Conservation (phyloP, 345 rosid genomes). For the Orychophragmus violaceus region DNA sequence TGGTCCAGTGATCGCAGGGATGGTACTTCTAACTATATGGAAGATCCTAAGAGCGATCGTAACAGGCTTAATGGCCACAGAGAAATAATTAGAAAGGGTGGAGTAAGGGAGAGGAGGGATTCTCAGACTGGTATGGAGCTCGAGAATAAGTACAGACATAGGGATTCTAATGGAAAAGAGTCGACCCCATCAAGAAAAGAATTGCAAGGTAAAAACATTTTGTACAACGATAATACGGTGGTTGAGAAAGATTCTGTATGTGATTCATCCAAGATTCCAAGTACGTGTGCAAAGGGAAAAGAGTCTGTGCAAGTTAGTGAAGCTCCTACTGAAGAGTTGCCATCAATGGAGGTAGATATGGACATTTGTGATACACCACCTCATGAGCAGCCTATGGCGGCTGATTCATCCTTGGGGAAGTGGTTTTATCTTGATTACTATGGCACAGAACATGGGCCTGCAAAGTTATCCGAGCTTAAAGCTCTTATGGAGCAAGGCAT, state of each 20-base stretch:
- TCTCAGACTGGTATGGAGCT: constrained; percentile 46
- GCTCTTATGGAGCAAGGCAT: constrained; percentile 74
- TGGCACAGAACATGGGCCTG: constrained; percentile 85
- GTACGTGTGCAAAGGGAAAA: constrained; percentile 36
- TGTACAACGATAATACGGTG: constrained; percentile 26
- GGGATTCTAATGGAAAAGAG: constrained; percentile 46
- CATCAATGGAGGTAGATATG: constrained; percentile 99
- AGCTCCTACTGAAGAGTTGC: constrained; percentile 60
- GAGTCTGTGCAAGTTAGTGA: constrained; percentile 44
- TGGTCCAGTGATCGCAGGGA: constrained; percentile 66
- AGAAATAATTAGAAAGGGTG: constrained; percentile 56
- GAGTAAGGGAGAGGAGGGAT: constrained; percentile 50
- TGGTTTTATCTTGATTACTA: constrained; percentile 93
- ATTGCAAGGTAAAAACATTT: constrained; percentile 45
- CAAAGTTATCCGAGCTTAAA: constrained; percentile 71
- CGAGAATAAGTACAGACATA: constrained; percentile 51
- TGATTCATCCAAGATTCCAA: constrained; percentile 45
- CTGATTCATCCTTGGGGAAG: constrained; percentile 62
- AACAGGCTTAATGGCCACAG: constrained; percentile 38
- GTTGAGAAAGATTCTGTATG: constrained; percentile 44
- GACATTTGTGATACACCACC: constrained; percentile 90
- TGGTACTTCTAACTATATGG: constrained; percentile 47
- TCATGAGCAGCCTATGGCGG: constrained; percentile 47
- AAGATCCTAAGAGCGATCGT: constrained; percentile 59
- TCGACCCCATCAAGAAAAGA: constrained; percentile 40